Evolutionary conservation across 106 monocot genomes (phyloP), one percentile per base, ranked within the genome.

Genomic region (Chionographis japonica): DNA sequence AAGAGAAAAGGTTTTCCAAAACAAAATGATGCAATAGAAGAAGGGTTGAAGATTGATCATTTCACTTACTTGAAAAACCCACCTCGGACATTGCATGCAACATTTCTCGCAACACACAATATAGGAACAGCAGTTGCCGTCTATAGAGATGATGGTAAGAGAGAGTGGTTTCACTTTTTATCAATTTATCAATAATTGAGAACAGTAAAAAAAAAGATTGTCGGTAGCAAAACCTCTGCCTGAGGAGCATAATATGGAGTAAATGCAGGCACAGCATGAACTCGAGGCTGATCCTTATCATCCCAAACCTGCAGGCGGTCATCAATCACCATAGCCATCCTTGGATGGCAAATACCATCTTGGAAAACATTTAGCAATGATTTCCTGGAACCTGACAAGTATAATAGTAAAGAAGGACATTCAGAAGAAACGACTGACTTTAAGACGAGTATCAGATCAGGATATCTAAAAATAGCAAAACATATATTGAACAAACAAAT

Each of bases 321-420:
- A 77, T 95, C 95, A 73, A 95, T 95, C 59, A 95, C 95, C 91
- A 95, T 88, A 49, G 95, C 85, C 88, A 95, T 84, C 77, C 82
- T 91, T 37, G 95, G 95, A 84, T 86, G 91, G 70, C 88, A 95
- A 64, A 59, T 75, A 14, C 81, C 83, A 69, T 77, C 86, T 82
- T 84, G 76, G 60, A 95, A 95, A 57, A 95, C 95, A 84, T 83
- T 80, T 41, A 68, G 71, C 60, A 95, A 71, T 42, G 91, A 95
- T 71, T 95, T 95, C 18, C 77, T 88, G 12, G 57, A 81, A 60
- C 95, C 94, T 88, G 68, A 7, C 37, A 64, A 20, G 50, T 11
- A 12, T 59, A 14, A 54, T 40, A 52, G 12, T 52, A 27, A 41
- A 54, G 10, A 39, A 68, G n/a, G 40, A 40, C 51, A 16, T 18